Percentiles rank a stretch among this genome's conserved stretches.
Evolutionary conservation across 164 flowering plant genomes (phyloP).

Genomic region (Sedum album): DNA sequence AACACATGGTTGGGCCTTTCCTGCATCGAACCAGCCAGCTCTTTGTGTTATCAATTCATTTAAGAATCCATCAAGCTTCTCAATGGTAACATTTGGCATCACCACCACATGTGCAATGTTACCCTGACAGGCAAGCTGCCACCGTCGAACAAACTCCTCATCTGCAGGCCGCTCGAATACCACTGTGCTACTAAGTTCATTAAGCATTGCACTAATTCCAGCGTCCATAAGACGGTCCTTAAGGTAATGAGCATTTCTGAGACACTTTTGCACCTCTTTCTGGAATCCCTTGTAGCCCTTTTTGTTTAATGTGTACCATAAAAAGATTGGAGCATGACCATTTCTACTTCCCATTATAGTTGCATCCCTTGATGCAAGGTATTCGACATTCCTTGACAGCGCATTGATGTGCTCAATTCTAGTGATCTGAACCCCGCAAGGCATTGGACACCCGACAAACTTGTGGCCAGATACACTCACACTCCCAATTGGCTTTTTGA

Average conservation of each 20-base stretch:
- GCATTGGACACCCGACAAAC: constrained; percentile 97
- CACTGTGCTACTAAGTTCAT: constrained; percentile 94
- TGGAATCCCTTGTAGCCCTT: constrained; percentile 93
- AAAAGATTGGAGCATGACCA: constrained; percentile 94
- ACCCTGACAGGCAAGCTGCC: constrained; percentile 95
- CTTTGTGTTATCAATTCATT: neutral
- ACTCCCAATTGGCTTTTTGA: constrained; percentile 95
- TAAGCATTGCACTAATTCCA: constrained; percentile 88
- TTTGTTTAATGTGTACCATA: constrained; percentile 86
- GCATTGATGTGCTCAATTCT: constrained; percentile 79
- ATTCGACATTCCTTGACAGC: constrained; percentile 88
- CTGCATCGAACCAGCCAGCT: neutral
- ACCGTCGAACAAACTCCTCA: constrained; percentile 73
- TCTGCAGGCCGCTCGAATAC: constrained; percentile 83
- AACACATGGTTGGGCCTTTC: neutral
- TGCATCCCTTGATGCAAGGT: constrained; percentile 94
- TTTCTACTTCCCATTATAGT: constrained; percentile 97
- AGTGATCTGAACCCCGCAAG: constrained; percentile 92
- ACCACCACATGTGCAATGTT: constrained; percentile 16
- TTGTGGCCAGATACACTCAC: constrained; percentile 98
- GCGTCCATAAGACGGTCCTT: constrained; percentile 59
- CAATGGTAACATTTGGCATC: neutral
- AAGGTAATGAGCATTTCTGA: constrained; percentile 86
- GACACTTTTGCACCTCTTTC: constrained; percentile 90
- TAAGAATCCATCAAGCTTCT: neutral